These are phyloP conservation scores for Calonectria pseudoreteaudii DNA, from an alignment of 2,329 filamentous ascomycete genomes.

Conservation along the genomic window DNA sequence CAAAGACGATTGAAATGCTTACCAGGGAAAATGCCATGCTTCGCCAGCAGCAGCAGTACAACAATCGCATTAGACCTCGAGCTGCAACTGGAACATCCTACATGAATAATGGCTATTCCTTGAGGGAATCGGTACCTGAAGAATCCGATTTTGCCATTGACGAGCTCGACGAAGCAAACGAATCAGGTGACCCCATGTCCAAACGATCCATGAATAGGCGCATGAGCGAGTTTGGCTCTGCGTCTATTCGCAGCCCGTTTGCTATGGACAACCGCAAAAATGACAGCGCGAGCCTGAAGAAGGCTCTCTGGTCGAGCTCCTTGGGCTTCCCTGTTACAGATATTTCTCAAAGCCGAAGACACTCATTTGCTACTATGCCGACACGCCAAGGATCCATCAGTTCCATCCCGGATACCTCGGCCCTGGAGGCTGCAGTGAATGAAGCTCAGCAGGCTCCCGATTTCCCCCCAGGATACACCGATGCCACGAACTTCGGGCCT, in stretches of 20 bases:
- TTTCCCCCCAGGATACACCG: constrained; percentile 54
- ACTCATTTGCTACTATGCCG: constrained; percentile 81
- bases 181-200: constrained; percentile 59
- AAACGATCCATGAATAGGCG: constrained; percentile 62
- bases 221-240: constrained; percentile 68
- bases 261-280: constrained; percentile 71
- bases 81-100: constrained; percentile 68
- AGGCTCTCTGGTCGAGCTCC: constrained; percentile 78
- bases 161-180: constrained; percentile 73
- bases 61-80: constrained; percentile 66
- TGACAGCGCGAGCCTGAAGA: constrained; percentile 70
- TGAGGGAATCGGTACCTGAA: constrained; percentile 71
- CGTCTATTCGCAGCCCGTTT: constrained; percentile 60
- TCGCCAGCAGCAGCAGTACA: constrained; percentile 60
- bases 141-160: constrained; percentile 80
- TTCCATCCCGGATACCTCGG: constrained; percentile 65
- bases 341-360: constrained; percentile 79
- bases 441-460: constrained; percentile 59
- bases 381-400: constrained; percentile 73
- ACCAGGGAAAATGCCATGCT: constrained; percentile 73
- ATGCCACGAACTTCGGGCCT: constrained; percentile 51
- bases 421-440: constrained; percentile 59
- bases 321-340: constrained; percentile 75
- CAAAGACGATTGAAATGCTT: constrained; percentile 73
- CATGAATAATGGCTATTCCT: constrained; percentile 67